These are phyloP conservation scores for Paramecium biaurelia DNA, from an alignment of 73 alveolate species.

Conservation along the genomic window DNA sequence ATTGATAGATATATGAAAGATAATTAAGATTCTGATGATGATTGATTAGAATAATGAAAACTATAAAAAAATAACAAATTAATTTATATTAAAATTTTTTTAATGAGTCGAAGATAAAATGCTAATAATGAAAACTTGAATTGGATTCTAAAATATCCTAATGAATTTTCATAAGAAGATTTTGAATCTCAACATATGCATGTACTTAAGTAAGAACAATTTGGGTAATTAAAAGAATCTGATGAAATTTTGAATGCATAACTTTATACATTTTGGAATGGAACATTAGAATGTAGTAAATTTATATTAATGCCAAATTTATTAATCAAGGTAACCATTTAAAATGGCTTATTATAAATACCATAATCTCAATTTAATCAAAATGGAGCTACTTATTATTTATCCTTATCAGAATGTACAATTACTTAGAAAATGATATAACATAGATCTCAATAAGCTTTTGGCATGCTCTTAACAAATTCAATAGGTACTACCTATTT, in stretches of 20 bases:
- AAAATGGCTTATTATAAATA: background rate
- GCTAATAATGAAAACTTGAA: background rate
- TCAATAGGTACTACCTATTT: constrained; percentile 12
- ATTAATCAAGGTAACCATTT: background rate
- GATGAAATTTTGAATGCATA: constrained; percentile 28
- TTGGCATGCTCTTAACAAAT: constrained; percentile 1
- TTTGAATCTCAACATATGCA: background rate
- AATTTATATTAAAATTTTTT: background rate
- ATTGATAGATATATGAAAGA: constrained; percentile 27
- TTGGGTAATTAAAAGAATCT: constrained; percentile 10
- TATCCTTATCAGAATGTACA: constrained; percentile 42
- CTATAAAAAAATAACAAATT: background rate
- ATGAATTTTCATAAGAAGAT: constrained; percentile 3
- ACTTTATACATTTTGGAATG: background rate
- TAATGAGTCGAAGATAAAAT: constrained; percentile 14
- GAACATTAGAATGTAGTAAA: background rate
- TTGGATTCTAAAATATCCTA: background rate
- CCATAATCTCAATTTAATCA: background rate
- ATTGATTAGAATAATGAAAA: background rate
- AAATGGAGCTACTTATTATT: background rate
- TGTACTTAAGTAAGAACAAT: background rate
- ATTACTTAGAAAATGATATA: constrained; percentile 27
- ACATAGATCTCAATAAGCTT: constrained; percentile 15
- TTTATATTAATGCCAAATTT: constrained; percentile 27
- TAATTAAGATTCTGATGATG: background rate